Conservation (phyloP, 164 flowering plant species). For the Vitis amurensis region DNA sequence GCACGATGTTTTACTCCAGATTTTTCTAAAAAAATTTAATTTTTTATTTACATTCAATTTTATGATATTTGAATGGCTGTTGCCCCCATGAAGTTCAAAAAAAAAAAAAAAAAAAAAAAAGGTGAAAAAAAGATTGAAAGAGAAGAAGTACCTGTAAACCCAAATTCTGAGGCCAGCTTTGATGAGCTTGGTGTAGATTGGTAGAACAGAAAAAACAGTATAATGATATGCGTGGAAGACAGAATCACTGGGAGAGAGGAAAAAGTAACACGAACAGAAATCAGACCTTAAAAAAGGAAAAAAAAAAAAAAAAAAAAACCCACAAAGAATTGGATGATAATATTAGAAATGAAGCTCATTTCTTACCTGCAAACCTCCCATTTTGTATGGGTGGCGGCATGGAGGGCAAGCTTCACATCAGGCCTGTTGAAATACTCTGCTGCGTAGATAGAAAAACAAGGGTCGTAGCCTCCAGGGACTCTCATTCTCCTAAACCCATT, state of each 20-base stretch:
- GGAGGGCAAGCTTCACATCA: constrained; percentile 58
- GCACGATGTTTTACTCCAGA: no score
- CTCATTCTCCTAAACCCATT: constrained; percentile 34
- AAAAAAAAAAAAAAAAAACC: no score
- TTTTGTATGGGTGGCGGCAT: constrained; percentile 32
- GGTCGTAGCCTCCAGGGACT: constrained; percentile 61
- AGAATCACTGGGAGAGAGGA: constrained; percentile 33
- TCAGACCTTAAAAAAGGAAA: not conserved
- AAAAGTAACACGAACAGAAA: not conserved
- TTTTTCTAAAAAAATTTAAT: not conserved
- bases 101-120: no score
- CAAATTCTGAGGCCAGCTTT: constrained; percentile 62
- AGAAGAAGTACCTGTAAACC: constrained; percentile 55
- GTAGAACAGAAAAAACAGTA: constrained; percentile 44
- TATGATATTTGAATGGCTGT: no score
- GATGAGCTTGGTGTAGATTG: constrained; percentile 59
- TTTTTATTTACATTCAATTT: no score
- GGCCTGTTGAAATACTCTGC: constrained; percentile 53
- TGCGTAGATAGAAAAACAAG: constrained; percentile 47
- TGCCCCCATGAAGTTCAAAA: no score
- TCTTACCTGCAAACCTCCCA: constrained; percentile 63
- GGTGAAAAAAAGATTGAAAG: not conserved
- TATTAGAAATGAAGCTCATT: no score
- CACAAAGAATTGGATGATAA: no score
- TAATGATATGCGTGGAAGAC: constrained; percentile 35